Base-by-base conservation (phyloP, 441 rosid genomes). In the Erysimum cheiri region DNA sequence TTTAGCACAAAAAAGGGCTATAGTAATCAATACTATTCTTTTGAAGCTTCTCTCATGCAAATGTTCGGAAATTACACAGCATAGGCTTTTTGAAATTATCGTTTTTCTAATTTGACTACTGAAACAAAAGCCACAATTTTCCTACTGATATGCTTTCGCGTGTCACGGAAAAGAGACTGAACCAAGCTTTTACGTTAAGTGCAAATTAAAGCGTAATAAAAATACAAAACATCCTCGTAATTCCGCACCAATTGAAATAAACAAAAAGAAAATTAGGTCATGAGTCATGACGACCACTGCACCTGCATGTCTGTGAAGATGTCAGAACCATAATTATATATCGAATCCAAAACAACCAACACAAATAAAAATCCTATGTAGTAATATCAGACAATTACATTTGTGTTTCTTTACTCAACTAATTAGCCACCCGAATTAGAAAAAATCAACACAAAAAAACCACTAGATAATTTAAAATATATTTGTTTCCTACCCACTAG, bases 61-160 rank as follows among this genome's bases (percentile, higher is more conserved):
- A 39, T 65, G 60, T 24, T 40, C 54, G 58, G 77, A 73, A 73
- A 73, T 40, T 19, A 37, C 71, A n/a, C 41, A 48, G 54, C 74
- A 37, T 37, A 48, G 2, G 9, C 62, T 31, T 48, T 55, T 12
- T 0, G n/a, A 32, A 70, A 39, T 19, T 3, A 59, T 31, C 4
- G 22, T 14, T 8, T 37, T 39, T 15, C n/a, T 14, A 46, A 33
- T n/a, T 33, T 3, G 22, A 44, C 56, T 37, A 24, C n/a, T 8
- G 0, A 17, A 29, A n/a, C 29, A 29, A 37, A 14, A 35, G 24
- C 41, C 22, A 11, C 15, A 24, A 26, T 24, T 44, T 33, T 61
- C 37, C 53, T 41, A n/a, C 55, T 33, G 35, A 19, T 52, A 32
- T 22, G 28, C 39, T 43, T 43, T 43, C 63, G n/a, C 17, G 52